Conservation (phyloP, 106 monocot genomes). For the Vanilla planifolia region DNA sequence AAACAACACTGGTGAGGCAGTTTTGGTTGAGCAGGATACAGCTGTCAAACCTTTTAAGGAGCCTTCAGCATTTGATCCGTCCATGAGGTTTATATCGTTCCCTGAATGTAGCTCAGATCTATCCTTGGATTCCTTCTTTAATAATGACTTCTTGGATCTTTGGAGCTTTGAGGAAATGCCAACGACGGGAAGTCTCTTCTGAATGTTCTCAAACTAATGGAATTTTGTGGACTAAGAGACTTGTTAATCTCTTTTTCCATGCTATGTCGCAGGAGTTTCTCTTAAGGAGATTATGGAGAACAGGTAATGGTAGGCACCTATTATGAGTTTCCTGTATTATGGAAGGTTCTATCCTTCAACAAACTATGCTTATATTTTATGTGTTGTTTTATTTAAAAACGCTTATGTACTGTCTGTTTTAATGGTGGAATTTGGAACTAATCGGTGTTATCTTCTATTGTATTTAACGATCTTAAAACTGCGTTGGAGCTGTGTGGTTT, state of each 20-base stretch:
- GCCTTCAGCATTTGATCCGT: slow-evolving; percentile 36
- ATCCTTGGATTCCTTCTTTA: slow-evolving; percentile 35
- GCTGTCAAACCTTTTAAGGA: slow-evolving; percentile 31
- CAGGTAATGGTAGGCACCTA: not conserved
- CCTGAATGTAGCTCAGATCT: slow-evolving; percentile 39
- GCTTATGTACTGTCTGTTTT: slow-evolving; percentile 1
- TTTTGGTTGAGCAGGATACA: slow-evolving; percentile 12
- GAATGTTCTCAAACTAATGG: slow-evolving; percentile 5
- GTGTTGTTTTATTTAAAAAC: not conserved
- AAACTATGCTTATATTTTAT: slow-evolving; percentile 3
- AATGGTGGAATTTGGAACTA: not conserved
- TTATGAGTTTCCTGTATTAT: not conserved
- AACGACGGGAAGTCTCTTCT: slow-evolving; percentile 15
- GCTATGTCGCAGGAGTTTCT: slow-evolving; percentile 13
- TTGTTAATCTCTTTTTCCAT: not conserved
- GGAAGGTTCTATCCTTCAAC: slow-evolving; percentile 2
- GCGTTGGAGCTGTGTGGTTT: no score
- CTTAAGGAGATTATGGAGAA: slow-evolving; percentile 2
- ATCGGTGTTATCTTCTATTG: no score
- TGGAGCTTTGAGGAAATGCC: slow-evolving; percentile 78
- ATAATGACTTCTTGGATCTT: slow-evolving; percentile 29
- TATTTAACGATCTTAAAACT: no score
- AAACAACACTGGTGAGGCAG: slow-evolving; percentile 29
- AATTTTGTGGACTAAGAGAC: slow-evolving; percentile 10
- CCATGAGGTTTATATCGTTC: slow-evolving; percentile 32